phyloP scores from a whole-genome alignment of 768 basidiomycete genomes.

The Pleurotus ostreatus region DNA sequence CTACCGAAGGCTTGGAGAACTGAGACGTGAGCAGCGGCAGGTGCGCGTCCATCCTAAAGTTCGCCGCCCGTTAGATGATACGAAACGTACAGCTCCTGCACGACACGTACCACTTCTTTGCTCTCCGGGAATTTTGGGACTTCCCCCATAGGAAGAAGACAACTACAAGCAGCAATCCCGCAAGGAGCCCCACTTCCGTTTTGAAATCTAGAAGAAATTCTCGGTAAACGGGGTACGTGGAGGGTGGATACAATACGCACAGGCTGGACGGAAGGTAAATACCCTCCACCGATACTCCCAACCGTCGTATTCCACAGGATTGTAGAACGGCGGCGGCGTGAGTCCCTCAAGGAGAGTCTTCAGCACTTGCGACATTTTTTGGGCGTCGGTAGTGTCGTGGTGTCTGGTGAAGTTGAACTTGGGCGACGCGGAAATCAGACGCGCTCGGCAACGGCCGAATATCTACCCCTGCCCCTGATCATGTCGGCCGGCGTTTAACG shows the following conservation, averaged over 20 bases:
- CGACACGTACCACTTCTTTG: conserved; percentile 59
- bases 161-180: conserved; percentile 52
- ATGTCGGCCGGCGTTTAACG: too few species aligned
- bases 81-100: not conserved
- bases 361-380: conserved; percentile 24
- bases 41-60: conserved; percentile 57
- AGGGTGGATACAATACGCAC: conserved; percentile 33
- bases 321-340: conserved; percentile 55
- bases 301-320: conserved; percentile 65
- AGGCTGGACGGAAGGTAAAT: conserved; percentile 77
- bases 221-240: not conserved
- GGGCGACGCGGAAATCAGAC: not conserved
- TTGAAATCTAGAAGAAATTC: conserved; percentile 47
- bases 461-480: not conserved
- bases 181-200: conserved; percentile 56
- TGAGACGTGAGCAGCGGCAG: conserved; percentile 57
- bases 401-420: not conserved
- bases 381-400: not conserved
- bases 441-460: not conserved
- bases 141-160: conserved; percentile 57
- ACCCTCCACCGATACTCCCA: conserved; percentile 69
- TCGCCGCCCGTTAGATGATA: too few species aligned
- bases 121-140: conserved; percentile 52
- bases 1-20: conserved; percentile 66
- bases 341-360: conserved; percentile 34